Conservation (phyloP, 2,329 filamentous ascomycete genomes). For the Xylaria sp. region DNA sequence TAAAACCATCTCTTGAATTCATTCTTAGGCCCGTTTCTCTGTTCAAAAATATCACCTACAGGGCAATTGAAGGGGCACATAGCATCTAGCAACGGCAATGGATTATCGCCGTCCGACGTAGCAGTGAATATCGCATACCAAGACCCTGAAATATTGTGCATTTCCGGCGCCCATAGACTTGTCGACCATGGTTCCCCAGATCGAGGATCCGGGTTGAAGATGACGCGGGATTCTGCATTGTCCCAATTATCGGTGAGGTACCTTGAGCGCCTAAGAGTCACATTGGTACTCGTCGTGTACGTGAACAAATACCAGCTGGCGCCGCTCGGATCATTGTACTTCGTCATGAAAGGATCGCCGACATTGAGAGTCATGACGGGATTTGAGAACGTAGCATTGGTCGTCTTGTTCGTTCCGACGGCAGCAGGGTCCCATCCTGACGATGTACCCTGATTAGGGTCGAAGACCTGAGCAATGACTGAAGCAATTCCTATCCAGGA, state of each 20-base stretch:
- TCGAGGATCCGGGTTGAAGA: constrained; percentile 43
- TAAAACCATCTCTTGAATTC: neutral
- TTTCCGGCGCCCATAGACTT: constrained; percentile 45
- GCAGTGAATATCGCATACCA: constrained; percentile 45
- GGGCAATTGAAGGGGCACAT: constrained; percentile 45
- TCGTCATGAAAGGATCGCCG: constrained; percentile 49
- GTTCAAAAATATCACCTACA: constrained; percentile 23
- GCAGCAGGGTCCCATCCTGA: constrained; percentile 40
- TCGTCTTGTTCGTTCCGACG: constrained; percentile 45
- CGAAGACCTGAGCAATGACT: constrained; percentile 38
- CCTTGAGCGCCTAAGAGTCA: constrained; percentile 46
- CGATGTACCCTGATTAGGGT: constrained; percentile 40
- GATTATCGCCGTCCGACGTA: constrained; percentile 43
- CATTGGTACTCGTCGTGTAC: constrained; percentile 47
- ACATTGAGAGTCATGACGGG: constrained; percentile 47
- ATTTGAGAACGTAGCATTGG: constrained; percentile 47
- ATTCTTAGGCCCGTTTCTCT: neutral
- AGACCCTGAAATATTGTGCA: constrained; percentile 44
- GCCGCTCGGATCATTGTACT: constrained; percentile 39
- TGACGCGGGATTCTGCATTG: constrained; percentile 43
- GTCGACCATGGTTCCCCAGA: constrained; percentile 45
- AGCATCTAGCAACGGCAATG: constrained; percentile 43
- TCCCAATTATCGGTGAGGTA: constrained; percentile 49
- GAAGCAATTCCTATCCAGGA: constrained; percentile 10
- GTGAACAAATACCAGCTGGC: constrained; percentile 49